These are phyloP conservation scores for Adansonia madagascariensis DNA, from an alignment of 441 rosid genomes.

Conservation along the genomic window DNA sequence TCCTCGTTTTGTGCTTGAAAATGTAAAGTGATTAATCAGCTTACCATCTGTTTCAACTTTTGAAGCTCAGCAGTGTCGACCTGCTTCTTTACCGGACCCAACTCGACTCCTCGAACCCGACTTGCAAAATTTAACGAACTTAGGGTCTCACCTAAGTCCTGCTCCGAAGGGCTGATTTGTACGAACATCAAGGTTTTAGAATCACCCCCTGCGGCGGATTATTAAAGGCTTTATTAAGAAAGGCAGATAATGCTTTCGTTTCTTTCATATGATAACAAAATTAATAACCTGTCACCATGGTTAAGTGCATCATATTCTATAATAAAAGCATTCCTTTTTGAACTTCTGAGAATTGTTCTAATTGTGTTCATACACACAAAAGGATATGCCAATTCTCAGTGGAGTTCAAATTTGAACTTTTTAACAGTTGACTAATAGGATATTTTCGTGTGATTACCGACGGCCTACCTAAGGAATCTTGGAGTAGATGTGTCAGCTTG, in stretches of 20 bases:
- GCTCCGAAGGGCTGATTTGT: conserved; percentile 87
- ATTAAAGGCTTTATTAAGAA: conserved; percentile 9
- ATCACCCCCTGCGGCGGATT: conserved; percentile 66
- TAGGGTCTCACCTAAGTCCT: conserved; percentile 74
- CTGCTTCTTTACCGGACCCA: conserved; percentile 81
- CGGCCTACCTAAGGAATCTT: conserved; percentile 40
- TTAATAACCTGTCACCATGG: not conserved
- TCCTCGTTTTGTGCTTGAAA: not conserved
- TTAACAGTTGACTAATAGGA: conserved; percentile 8
- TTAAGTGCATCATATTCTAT: not conserved
- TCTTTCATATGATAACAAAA: not conserved
- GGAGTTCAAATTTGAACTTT: not conserved
- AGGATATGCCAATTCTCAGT: not conserved
- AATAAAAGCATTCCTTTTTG: not conserved
- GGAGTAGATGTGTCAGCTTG: conserved; percentile 87
- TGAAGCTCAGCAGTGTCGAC: conserved; percentile 74
- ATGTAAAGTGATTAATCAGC: conserved; percentile 18
- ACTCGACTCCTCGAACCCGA: conserved; percentile 80
- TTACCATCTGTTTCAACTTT: conserved; percentile 70
- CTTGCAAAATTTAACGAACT: conserved; percentile 90
- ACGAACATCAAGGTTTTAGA: conserved; percentile 89
- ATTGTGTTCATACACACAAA: not conserved
- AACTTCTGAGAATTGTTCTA: not conserved
- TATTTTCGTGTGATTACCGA: not conserved
- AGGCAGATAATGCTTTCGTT: not conserved